Evolutionary conservation across 2,329 filamentous ascomycete genomes (phyloP).

Genomic region (Botrytis porri): DNA sequence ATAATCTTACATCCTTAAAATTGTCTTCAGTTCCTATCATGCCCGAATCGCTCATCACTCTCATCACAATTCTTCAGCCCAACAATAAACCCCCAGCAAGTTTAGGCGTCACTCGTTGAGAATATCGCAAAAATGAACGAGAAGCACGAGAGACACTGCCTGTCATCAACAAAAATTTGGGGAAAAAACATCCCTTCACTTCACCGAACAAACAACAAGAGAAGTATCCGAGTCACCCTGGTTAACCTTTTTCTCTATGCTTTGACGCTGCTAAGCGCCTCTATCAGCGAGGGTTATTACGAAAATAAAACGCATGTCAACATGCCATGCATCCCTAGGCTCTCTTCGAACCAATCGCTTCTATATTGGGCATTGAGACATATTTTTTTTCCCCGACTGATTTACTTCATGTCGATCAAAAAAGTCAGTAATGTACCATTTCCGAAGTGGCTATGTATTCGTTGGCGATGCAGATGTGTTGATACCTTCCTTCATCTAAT

Average conservation of each 20-base stretch:
- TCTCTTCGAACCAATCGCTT: constrained; percentile 9
- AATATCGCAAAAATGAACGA: background rate
- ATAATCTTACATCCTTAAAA: background rate
- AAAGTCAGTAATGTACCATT: background rate
- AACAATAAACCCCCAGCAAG: background rate
- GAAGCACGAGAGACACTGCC: background rate
- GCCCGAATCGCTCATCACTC: background rate
- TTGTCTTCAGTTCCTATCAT: background rate
- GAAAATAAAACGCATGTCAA: constrained; percentile 1
- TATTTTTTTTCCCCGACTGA: background rate
- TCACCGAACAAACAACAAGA: background rate
- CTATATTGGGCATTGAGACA: constrained; percentile 7
- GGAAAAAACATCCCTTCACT: background rate
- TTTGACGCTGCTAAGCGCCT: constrained; percentile 14
- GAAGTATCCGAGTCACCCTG: constrained; percentile 1
- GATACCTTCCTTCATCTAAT: background rate
- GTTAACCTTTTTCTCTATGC: background rate
- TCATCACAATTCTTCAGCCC: constrained; percentile 5
- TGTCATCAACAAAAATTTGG: background rate
- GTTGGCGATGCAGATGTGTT: constrained; percentile 15
- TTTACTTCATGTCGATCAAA: background rate
- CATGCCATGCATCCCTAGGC: background rate
- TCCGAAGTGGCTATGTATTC: constrained; percentile 1
- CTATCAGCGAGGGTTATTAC: constrained; percentile 2
- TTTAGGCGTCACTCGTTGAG: background rate